Evolutionary conservation across 2,329 filamentous ascomycete species (phyloP).

Genomic region (Botrytis sinoallii): DNA sequence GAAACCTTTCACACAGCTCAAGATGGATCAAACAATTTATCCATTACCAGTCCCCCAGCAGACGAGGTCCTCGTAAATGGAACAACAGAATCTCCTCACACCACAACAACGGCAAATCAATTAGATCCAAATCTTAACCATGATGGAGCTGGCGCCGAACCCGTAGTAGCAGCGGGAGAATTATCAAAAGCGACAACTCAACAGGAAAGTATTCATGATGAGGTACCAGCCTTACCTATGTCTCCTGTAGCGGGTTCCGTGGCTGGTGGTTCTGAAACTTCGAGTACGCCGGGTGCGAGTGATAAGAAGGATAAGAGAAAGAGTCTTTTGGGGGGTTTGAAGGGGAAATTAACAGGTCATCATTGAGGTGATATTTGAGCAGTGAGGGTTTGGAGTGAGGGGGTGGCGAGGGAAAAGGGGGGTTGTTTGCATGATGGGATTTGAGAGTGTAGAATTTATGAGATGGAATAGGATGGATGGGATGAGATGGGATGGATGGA

Average conservation of each 20-base stretch:
- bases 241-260: background rate
- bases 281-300: background rate
- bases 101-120: background rate
- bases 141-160: background rate
- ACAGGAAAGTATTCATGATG: conserved; percentile 10
- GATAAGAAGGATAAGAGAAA: conserved; percentile 12
- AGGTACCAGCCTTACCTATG: background rate
- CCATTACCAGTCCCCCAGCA: conserved; percentile 27
- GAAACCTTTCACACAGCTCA: conserved; percentile 29
- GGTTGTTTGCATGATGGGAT: background rate
- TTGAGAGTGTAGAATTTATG: background rate
- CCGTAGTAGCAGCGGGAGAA: background rate
- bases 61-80: conserved; percentile 21
- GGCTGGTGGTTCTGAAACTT: background rate
- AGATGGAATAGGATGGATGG: background rate
- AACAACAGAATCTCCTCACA: background rate
- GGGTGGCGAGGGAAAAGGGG: background rate
- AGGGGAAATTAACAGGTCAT: conserved; percentile 15
- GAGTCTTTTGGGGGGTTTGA: conserved; percentile 7
- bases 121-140: background rate
- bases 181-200: conserved; percentile 10
- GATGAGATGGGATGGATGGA: background rate
- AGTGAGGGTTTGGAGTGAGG: background rate
- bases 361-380: background rate
- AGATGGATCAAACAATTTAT: conserved; percentile 22